Percentiles rank a stretch among this genome's conserved stretches.
Conservation (phyloP, 2,329 filamentous ascomycete genomes). For the Geosmithia putterillii region DNA sequence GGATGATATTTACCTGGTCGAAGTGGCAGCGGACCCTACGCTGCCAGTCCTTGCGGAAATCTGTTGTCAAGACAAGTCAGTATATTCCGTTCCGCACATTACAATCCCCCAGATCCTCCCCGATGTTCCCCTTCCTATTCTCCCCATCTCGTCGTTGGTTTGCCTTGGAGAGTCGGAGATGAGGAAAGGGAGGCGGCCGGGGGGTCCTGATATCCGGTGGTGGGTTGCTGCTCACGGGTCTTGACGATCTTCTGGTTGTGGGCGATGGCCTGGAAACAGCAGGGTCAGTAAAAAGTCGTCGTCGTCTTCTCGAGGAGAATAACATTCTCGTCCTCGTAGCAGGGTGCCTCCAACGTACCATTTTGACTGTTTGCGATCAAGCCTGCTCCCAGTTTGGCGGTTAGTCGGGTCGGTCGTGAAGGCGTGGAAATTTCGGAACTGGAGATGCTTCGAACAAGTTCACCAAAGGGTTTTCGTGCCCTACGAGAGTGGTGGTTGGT, state of each 20-base stretch:
- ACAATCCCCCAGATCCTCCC: neutral
- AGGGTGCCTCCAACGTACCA: constrained; percentile 21
- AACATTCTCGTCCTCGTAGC: constrained; percentile 1
- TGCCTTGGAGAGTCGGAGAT: neutral
- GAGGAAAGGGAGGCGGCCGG: neutral
- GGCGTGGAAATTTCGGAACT: constrained; percentile 25
- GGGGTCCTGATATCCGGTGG: neutral
- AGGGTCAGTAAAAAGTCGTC: constrained; percentile 14
- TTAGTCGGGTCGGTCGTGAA: constrained; percentile 23
- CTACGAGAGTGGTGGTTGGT: constrained; percentile 11
- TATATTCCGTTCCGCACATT: constrained; percentile 2
- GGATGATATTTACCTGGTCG: constrained; percentile 66
- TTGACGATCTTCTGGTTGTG: constrained; percentile 98
- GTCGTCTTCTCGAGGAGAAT: constrained; percentile 6
- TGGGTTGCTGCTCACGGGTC: constrained; percentile 58
- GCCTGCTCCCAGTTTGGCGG: constrained; percentile 21
- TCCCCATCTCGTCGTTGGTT: neutral
- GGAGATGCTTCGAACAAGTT: constrained; percentile 25
- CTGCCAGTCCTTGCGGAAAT: constrained; percentile 99
- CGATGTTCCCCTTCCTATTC: neutral
- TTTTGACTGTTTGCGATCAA: constrained; percentile 43
- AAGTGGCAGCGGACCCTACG: constrained; percentile 98
- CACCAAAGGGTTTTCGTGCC: constrained; percentile 28
- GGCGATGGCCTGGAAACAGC: constrained; percentile 72
- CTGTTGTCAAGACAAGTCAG: constrained; percentile 38